Conservation (phyloP, 768 basidiomycete species). For the Clathrus columnatus region DNA sequence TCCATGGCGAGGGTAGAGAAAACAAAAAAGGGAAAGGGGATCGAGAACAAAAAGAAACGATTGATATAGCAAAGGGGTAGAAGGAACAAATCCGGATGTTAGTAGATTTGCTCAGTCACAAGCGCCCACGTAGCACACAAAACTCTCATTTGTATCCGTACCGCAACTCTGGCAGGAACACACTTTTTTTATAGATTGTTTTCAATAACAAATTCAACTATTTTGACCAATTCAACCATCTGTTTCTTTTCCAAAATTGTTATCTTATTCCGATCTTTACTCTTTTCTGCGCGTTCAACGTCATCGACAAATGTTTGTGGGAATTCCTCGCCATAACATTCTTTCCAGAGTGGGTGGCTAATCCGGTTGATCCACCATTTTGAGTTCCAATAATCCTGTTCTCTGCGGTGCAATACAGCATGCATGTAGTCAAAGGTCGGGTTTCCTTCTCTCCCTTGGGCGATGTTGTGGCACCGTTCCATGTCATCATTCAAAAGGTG, state of each 20-base stretch:
- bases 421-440: background rate
- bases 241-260: background rate
- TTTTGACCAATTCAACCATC: background rate
- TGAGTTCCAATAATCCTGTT: background rate
- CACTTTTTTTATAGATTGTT: background rate
- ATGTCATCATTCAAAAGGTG: background rate
- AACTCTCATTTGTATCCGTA: too few relatives aligned
- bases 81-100: background rate
- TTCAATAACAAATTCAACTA: background rate
- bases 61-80: background rate
- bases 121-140: too few relatives aligned
- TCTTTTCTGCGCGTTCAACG: background rate
- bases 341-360: background rate
- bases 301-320: background rate
- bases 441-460: background rate
- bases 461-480: background rate
- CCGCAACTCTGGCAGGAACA: too few relatives aligned
- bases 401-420: background rate
- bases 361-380: background rate
- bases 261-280: background rate
- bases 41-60: background rate
- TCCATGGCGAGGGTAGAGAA: background rate
- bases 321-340: background rate
- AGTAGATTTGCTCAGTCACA: too few relatives aligned
- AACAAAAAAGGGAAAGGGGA: background rate